Base-by-base conservation (phyloP, 352 stramenopile genomes). In the Hyaloperonospora arabidopsidis region DNA sequence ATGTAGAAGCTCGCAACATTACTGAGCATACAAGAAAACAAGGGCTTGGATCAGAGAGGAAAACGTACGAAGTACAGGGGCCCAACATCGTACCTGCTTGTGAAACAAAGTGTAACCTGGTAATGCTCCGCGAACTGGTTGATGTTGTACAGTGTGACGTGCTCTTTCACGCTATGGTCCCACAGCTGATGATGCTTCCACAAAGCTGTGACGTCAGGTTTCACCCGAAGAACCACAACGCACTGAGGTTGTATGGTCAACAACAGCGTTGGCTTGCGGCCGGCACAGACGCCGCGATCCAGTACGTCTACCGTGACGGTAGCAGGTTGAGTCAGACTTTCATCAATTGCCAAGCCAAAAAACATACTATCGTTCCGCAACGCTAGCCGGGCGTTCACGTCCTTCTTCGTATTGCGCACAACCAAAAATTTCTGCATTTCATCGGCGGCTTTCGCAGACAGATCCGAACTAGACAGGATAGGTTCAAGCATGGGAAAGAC, bases 91-190 rank as follows among this genome's bases (percentile, higher is more conserved):
- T 77, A 91, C 81, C 78, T 91, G 76, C 76, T 88, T 1, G 84
- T 91, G 59, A 94, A 94, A 65, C 81, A 91, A 43, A 92, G 48
- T 13, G 82, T 87, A 18, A 92, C 78, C 57, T 94, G 84, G 51
- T 92, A 92, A 52, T 94, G 84, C 58, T 94, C 84, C 1, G 84
- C 84, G 43, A 94, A 92, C 57, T 94, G 84, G 58, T 88, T 89
- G 60, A 92, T 92, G 65, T 94, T 94, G 73, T 94, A 94, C 55
- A 94, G 61, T 22, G 84, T 87, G 54, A 92, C 79, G 34, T 94
- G 84, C 51, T 94, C 81, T 52, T 92, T 94, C 40, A 94, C 78
- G 45, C 74, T 91, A 61, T 92, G 82, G 19, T 94, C 81, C 84
- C 84, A 94, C 36, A 89, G 68, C 49, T 89, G 78, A 19, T 86